Evolutionary conservation across 2,329 filamentous ascomycete species (phyloP).

Genomic region (Colletotrichum karsti): DNA sequence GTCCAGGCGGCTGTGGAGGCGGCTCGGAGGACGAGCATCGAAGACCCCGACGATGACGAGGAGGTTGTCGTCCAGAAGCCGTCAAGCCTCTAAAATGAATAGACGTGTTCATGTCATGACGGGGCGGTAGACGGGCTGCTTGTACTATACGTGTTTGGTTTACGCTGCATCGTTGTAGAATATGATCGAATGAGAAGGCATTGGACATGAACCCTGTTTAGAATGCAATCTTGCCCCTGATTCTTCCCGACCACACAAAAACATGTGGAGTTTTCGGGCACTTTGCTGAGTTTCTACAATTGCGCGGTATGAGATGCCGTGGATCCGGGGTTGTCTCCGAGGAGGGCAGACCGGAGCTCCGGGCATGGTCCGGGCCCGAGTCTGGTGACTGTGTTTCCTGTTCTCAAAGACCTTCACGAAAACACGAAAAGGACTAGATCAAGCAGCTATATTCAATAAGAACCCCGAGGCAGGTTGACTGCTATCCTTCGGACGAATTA

Average conservation of each 20-base stretch:
- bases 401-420: too few species aligned
- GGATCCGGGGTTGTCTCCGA: not conserved
- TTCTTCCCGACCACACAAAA: too few species aligned
- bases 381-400: not conserved
- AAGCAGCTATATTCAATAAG: too few species aligned
- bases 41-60: constrained; percentile 66
- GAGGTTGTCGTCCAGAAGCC: constrained; percentile 44
- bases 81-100: constrained; percentile 9
- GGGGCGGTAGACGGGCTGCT: constrained; percentile 1
- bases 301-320: too few species aligned
- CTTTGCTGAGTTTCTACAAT: too few species aligned
- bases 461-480: too few species aligned
- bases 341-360: not conserved
- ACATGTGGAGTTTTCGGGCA: too few species aligned
- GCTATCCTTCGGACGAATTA: too few species aligned
- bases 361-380: not conserved
- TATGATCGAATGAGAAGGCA: constrained; percentile 14
- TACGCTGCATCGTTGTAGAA: constrained; percentile 19
- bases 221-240: not conserved
- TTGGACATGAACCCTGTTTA: not conserved
- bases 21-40: constrained; percentile 63
- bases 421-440: too few species aligned
- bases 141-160: constrained; percentile 29
- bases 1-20: constrained; percentile 60
- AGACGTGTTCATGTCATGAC: not conserved